Conservation (phyloP, 1,139 yeast species). For the Ashbya aceris region DNA sequence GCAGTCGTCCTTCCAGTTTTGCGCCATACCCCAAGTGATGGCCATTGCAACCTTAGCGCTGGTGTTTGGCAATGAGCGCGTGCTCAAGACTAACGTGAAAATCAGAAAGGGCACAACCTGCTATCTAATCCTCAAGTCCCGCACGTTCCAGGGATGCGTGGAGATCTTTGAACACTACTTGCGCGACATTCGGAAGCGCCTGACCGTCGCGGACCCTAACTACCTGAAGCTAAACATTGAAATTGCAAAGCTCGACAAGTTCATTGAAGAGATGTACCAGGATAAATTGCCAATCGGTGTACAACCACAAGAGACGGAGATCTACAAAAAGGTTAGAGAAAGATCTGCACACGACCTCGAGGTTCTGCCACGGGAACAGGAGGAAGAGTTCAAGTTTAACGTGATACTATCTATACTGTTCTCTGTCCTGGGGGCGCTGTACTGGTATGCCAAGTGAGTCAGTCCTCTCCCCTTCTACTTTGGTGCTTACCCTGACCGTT, state of each 20-base stretch:
- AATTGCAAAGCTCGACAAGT: constrained; percentile 83
- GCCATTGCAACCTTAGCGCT: constrained; percentile 88
- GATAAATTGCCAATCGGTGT: constrained; percentile 39
- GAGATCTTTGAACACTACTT: constrained; percentile 65
- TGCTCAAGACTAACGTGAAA: constrained; percentile 67
- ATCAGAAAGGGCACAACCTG: constrained; percentile 91
- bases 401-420: constrained; percentile 13
- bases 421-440: constrained; percentile 12
- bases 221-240: constrained; percentile 74
- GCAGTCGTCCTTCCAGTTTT: constrained; percentile 77
- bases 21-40: constrained; percentile 98
- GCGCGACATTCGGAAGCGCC: constrained; percentile 67
- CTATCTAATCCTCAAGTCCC: constrained; percentile 59
- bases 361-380: constrained; percentile 19
- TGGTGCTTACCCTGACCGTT: too few species aligned
- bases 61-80: constrained; percentile 71
- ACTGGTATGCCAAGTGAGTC: constrained; percentile 6
- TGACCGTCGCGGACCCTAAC: constrained; percentile 77
- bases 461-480: too few species aligned
- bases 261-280: constrained; percentile 69
- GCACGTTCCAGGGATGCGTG: constrained; percentile 70
- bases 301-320: constrained; percentile 33
- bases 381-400: constrained; percentile 27
- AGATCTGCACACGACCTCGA: constrained; percentile 28
- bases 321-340: constrained; percentile 32